Percentiles rank a stretch among this genome's conserved stretches.
Evolutionary conservation across 1,139 yeast genomes (phyloP).

Genomic region (Suhomyces terraborum): DNA sequence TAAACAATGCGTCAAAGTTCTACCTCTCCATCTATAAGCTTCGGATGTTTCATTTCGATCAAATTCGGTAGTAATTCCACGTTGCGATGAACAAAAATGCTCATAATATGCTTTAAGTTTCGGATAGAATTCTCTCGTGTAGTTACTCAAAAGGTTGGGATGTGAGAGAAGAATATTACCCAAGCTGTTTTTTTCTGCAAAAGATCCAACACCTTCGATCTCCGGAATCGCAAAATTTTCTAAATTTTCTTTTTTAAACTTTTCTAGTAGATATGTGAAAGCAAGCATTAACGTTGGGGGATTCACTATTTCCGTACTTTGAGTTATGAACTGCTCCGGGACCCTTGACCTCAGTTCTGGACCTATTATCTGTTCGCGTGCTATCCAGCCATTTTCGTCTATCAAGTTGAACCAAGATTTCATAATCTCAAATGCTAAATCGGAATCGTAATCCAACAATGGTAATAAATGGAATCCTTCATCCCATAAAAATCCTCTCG

Average conservation of each 20-base stretch:
- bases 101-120: slow-evolving; percentile 74
- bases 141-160: slow-evolving; percentile 62
- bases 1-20: slow-evolving; percentile 80
- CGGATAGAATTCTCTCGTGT: slow-evolving; percentile 73
- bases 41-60: slow-evolving; percentile 61
- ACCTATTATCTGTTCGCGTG: slow-evolving; percentile 92
- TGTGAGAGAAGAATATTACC: slow-evolving; percentile 58
- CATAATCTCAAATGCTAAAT: slow-evolving; percentile 75
- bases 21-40: slow-evolving; percentile 91
- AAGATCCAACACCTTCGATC: slow-evolving; percentile 20
- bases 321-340: slow-evolving; percentile 79
- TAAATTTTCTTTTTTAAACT: slow-evolving; percentile 27
- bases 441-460: slow-evolving; percentile 79
- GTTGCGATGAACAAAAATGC: slow-evolving; percentile 83
- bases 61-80: slow-evolving; percentile 72
- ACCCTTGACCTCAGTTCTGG: slow-evolving; percentile 88
- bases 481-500: slow-evolving; percentile 98
- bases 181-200: slow-evolving; percentile 23
- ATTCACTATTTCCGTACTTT: slow-evolving; percentile 88
- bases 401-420: slow-evolving; percentile 86
- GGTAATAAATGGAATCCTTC: slow-evolving; percentile 95
- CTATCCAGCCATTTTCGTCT: slow-evolving; percentile 95
- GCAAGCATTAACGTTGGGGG: slow-evolving; percentile 93
- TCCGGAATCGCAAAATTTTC: slow-evolving; percentile 29
- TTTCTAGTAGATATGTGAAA: slow-evolving; percentile 65